phyloP scores from a whole-genome alignment of 2,329 filamentous ascomycete species.

The Trichoderma guizhouense region DNA sequence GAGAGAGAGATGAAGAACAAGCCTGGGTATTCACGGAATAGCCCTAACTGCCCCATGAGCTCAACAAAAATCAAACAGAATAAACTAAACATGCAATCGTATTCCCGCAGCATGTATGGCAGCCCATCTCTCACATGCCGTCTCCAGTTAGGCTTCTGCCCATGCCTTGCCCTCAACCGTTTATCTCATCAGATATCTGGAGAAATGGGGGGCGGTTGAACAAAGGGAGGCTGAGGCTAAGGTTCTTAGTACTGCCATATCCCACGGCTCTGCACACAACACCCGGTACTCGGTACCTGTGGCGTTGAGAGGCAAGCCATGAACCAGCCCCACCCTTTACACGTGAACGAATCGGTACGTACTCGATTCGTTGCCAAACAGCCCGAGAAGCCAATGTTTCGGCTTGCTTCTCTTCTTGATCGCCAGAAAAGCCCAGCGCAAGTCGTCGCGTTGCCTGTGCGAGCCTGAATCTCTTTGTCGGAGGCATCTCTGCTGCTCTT shows the following conservation, averaged over 20 bases:
- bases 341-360: conserved; percentile 16
- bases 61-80: not conserved
- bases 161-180: not conserved
- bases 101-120: not conserved
- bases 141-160: conserved; percentile 3
- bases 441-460: conserved; percentile 13
- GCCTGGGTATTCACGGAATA: not conserved
- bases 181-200: not conserved
- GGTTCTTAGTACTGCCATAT: not conserved
- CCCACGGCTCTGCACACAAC: not conserved
- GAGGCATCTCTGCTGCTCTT: conserved; percentile 5
- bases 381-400: conserved; percentile 4
- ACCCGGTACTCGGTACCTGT: not conserved
- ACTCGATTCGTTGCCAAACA: conserved; percentile 9
- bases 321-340: conserved; percentile 3
- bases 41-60: not conserved
- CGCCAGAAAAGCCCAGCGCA: conserved; percentile 16
- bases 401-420: conserved; percentile 16
- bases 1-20: not conserved
- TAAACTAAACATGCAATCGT: not conserved
- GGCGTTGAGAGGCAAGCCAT: conserved; percentile 2
- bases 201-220: not conserved
- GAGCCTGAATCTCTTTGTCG: not conserved
- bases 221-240: not conserved
- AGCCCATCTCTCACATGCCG: not conserved